phyloP scores from a whole-genome alignment of 352 stramenopile species.

The Halophytophthora polymorphica region DNA sequence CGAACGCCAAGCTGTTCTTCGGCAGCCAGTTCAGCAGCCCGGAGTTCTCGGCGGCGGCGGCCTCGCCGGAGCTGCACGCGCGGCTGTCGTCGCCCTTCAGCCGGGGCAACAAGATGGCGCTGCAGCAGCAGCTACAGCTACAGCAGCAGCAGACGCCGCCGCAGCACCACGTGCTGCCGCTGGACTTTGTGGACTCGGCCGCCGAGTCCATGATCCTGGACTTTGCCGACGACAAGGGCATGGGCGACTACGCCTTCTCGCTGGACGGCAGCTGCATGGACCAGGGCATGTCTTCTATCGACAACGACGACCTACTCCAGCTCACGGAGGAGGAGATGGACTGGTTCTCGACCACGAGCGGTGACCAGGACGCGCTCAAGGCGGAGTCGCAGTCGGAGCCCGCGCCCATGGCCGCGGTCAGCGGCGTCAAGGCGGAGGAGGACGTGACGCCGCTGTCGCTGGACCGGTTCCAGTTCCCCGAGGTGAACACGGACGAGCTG shows the following conservation, averaged over 20 bases:
- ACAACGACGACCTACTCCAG: slow-evolving; percentile 78
- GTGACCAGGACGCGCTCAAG: slow-evolving; percentile 15
- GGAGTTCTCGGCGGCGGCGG: neutral
- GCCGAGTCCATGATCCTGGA: slow-evolving; percentile 67
- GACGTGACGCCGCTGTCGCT: slow-evolving; percentile 15
- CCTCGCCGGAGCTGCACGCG: neutral
- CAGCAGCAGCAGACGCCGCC: slow-evolving; percentile 18
- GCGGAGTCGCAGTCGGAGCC: slow-evolving; percentile 5
- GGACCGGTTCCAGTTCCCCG: slow-evolving; percentile 24
- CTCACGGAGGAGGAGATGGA: slow-evolving; percentile 81
- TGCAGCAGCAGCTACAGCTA: slow-evolving; percentile 23
- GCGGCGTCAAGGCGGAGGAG: slow-evolving; percentile 6
- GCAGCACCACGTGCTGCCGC: slow-evolving; percentile 29
- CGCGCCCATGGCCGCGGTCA: slow-evolving; percentile 6
- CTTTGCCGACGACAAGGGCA: slow-evolving; percentile 70
- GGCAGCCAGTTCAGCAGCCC: slow-evolving; percentile 15
- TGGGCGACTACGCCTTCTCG: slow-evolving; percentile 58
- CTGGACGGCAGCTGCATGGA: slow-evolving; percentile 48
- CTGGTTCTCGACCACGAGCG: slow-evolving; percentile 65
- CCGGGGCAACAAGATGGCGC: neutral
- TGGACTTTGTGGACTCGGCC: slow-evolving; percentile 53
- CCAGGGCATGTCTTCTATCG: slow-evolving; percentile 63
- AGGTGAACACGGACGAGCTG: slow-evolving; percentile 25
- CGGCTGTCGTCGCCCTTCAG: neutral
- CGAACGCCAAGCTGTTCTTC: slow-evolving; percentile 47